phyloP scores from a whole-genome alignment of 352 stramenopile species.

The Achlya hypogyna region DNA sequence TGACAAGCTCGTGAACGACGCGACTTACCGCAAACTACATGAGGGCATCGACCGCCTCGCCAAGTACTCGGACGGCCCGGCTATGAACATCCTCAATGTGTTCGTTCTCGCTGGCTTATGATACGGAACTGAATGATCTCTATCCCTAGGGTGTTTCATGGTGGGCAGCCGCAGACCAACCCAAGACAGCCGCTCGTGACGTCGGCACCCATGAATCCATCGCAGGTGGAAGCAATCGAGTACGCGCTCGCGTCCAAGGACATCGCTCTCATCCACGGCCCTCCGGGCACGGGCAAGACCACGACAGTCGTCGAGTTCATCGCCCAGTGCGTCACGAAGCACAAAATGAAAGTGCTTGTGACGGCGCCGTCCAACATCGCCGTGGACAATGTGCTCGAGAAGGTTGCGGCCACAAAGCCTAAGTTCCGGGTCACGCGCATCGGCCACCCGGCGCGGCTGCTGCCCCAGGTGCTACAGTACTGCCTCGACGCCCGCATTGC shows the following conservation, averaged over 20 bases:
- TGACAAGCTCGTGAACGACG: slow-evolving; percentile 80
- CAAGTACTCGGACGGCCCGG: slow-evolving; percentile 50
- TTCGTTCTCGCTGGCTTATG: slow-evolving; percentile 23
- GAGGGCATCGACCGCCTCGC: slow-evolving; percentile 50
- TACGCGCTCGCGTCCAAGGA: slow-evolving; percentile 81
- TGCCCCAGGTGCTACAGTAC: slow-evolving; percentile 85
- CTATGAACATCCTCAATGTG: slow-evolving; percentile 55
- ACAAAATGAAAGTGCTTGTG: slow-evolving; percentile 89
- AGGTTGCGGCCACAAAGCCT: slow-evolving; percentile 48
- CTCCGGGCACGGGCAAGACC: slow-evolving; percentile 93
- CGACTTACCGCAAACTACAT: slow-evolving; percentile 69
- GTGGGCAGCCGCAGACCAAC: slow-evolving; percentile 38
- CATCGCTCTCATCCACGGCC: slow-evolving; percentile 87
- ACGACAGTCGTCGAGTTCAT: slow-evolving; percentile 97
- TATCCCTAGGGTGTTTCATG: slow-evolving; percentile 40
- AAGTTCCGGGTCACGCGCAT: slow-evolving; percentile 60
- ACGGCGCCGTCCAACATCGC: slow-evolving; percentile 97
- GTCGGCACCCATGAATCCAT: slow-evolving; percentile 41
- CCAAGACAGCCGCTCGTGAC: slow-evolving; percentile 32
- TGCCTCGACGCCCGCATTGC: slow-evolving; percentile 92
- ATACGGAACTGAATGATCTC: background rate
- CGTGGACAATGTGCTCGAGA: slow-evolving; percentile 97
- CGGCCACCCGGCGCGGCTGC: slow-evolving; percentile 92
- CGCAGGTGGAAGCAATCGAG: slow-evolving; percentile 64
- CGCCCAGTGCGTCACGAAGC: slow-evolving; percentile 79